phyloP scores from a whole-genome alignment of 768 basidiomycete genomes.

The Chalciporus pseudorubinellus region DNA sequence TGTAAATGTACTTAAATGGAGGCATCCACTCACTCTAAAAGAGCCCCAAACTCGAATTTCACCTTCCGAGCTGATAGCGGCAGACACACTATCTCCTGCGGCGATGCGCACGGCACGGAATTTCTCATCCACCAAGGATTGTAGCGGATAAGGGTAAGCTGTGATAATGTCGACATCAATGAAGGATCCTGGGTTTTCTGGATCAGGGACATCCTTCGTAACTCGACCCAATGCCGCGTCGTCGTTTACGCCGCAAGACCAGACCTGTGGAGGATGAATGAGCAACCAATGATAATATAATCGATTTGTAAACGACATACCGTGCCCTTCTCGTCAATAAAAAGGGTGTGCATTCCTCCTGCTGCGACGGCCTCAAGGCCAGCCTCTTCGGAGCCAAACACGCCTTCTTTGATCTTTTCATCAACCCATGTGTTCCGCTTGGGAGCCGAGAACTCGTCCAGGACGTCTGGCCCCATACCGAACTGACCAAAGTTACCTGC shows the following conservation, averaged over 20 bases:
- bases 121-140: constrained; percentile 67
- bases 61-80: constrained; percentile 77
- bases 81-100: constrained; percentile 86
- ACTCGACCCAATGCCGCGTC: constrained; percentile 84
- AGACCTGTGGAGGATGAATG: constrained; percentile 48
- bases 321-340: constrained; percentile 85
- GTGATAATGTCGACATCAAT: constrained; percentile 53
- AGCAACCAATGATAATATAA: neutral
- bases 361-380: constrained; percentile 81
- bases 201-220: constrained; percentile 59
- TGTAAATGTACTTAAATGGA: neutral
- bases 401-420: constrained; percentile 66
- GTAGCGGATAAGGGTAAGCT: constrained; percentile 61
- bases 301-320: constrained; percentile 48
- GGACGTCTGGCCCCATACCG: constrained; percentile 76
- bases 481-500: constrained; percentile 95
- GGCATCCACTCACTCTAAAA: constrained; percentile 65
- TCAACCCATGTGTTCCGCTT: constrained; percentile 77
- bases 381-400: constrained; percentile 66
- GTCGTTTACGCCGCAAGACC: constrained; percentile 87
- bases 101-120: constrained; percentile 84
- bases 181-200: constrained; percentile 56
- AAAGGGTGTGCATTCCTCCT: constrained; percentile 87
- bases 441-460: constrained; percentile 75
- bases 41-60: constrained; percentile 86